phyloP scores from a whole-genome alignment of 2,329 filamentous ascomycete genomes.

The Penicillium sp. region DNA sequence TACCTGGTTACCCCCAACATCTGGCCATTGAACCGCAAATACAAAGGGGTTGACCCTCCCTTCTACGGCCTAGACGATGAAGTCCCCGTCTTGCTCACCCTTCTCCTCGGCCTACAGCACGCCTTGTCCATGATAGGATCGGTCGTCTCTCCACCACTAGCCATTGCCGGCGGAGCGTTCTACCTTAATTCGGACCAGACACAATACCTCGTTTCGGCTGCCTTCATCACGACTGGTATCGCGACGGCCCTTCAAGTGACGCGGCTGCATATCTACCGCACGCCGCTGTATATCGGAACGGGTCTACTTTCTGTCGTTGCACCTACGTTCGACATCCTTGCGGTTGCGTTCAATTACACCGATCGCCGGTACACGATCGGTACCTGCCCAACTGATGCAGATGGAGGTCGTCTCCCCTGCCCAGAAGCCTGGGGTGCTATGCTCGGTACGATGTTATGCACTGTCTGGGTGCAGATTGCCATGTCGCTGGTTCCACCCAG shows the following conservation, averaged over 20 bases:
- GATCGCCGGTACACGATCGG: slow-evolving; percentile 78
- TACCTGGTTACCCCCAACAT: slow-evolving; percentile 61
- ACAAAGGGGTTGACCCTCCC: slow-evolving; percentile 62
- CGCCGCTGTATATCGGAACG: slow-evolving; percentile 77
- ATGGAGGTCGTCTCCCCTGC: slow-evolving; percentile 72
- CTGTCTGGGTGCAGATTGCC: slow-evolving; percentile 71
- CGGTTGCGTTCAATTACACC: slow-evolving; percentile 71
- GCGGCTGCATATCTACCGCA: slow-evolving; percentile 72
- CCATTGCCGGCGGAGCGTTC: slow-evolving; percentile 66
- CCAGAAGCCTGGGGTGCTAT: slow-evolving; percentile 77
- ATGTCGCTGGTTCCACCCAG: slow-evolving; percentile 76
- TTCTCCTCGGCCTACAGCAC: slow-evolving; percentile 80
- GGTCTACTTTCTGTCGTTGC: slow-evolving; percentile 80
- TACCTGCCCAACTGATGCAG: slow-evolving; percentile 63
- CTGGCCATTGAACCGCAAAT: slow-evolving; percentile 55
- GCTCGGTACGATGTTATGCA: slow-evolving; percentile 70
- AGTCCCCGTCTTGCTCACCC: slow-evolving; percentile 75
- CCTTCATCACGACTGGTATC: slow-evolving; percentile 77
- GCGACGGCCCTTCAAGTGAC: slow-evolving; percentile 79
- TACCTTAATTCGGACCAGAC: slow-evolving; percentile 64
- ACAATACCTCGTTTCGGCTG: slow-evolving; percentile 79
- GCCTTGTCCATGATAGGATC: slow-evolving; percentile 76
- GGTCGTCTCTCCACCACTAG: slow-evolving; percentile 78
- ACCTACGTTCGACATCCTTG: slow-evolving; percentile 77
- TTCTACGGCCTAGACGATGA: slow-evolving; percentile 84